Base-by-base conservation (phyloP, 768 basidiomycete species). In the Cystofilobasidium ferigula region DNA sequence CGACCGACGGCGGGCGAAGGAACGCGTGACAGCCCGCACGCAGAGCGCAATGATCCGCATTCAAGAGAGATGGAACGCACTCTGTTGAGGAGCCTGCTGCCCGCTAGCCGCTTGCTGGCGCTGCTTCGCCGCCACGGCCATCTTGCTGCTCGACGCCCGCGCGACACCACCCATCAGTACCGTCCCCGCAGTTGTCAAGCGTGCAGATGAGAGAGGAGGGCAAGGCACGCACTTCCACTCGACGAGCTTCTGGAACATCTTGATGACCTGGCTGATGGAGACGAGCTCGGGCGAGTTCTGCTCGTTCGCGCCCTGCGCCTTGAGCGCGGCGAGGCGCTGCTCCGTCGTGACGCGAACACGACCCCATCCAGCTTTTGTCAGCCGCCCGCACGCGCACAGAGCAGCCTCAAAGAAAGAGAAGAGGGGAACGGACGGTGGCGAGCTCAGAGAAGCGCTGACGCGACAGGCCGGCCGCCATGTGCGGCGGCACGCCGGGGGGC, bases 261-360 rank as follows among this genome's bases (percentile, higher is more conserved):
- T 70, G 43, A 84, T 71, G 69, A 79, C 74, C 32, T 76, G 74
- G 57, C 78, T 69, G 54, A 83, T 74, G 63, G 72, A 75, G 8
- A 74, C 77, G 28, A 82, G 75, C 62, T 83, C 82, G 28, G 69
- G 73, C 12, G 75, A 78, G 2, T 77, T 78, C 57, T 82, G 79
- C n/a, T 78, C 74, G 14, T 81, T 80, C 65, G 73, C 74, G 16
- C 82, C 82, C 43, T 77, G 73, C n/a, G 71, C 71, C 45, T 76
- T 78, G 36, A 83, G 78, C 43, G 72, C 62, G 36, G 78, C 76
- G n/a, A 78, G 77, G 32, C 81, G 80, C 79, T 83, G 74, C 47
- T 26, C 24, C 38, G 26, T 5, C 9, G 58, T 51, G 2, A 35
- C 22, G 22, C 30, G 18, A 36, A n/a, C 4, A 32, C 35, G 24